These are phyloP conservation scores for Botrytis pseudocinerea DNA, from an alignment of 2,329 filamentous ascomycete species.

Conservation along the genomic window DNA sequence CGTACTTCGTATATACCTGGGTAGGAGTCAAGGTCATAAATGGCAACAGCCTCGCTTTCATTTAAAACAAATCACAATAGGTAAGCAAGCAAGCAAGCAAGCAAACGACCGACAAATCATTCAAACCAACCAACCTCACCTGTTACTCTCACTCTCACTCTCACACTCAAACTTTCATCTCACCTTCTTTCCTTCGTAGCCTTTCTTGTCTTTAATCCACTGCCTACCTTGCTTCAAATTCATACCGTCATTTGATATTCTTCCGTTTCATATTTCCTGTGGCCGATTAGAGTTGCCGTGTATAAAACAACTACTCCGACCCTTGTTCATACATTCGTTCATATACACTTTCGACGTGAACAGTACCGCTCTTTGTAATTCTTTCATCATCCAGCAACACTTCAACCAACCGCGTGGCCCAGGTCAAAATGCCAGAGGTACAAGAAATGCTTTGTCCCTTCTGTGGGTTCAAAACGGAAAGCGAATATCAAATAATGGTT, in stretches of 20 bases:
- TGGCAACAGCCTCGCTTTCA: conserved; percentile 4
- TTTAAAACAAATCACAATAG: not conserved
- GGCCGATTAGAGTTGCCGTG: not conserved
- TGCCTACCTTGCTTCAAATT: not conserved
- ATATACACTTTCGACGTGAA: conserved; percentile 9
- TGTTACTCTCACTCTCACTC: too few species aligned
- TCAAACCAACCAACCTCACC: not conserved
- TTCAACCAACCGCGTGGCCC: not conserved
- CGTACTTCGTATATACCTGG: not conserved
- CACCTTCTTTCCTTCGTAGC: not conserved
- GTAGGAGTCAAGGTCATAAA: not conserved
- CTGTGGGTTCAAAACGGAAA: conserved; percentile 42
- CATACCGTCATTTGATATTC: not conserved
- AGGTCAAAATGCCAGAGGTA: conserved; percentile 4
- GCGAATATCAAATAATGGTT: conserved; percentile 45
- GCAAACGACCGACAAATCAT: not conserved
- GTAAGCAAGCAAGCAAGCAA: not conserved
- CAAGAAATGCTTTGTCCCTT: conserved; percentile 43
- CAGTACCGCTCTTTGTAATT: conserved; percentile 12
- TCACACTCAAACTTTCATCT: too few species aligned
- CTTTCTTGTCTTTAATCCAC: not conserved
- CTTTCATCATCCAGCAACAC: not conserved
- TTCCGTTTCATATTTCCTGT: not conserved
- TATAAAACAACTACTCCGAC: not conserved
- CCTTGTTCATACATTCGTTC: not conserved